Evolutionary conservation across 164 flowering plant genomes (phyloP).

Genomic region (Echeveria elegans): DNA sequence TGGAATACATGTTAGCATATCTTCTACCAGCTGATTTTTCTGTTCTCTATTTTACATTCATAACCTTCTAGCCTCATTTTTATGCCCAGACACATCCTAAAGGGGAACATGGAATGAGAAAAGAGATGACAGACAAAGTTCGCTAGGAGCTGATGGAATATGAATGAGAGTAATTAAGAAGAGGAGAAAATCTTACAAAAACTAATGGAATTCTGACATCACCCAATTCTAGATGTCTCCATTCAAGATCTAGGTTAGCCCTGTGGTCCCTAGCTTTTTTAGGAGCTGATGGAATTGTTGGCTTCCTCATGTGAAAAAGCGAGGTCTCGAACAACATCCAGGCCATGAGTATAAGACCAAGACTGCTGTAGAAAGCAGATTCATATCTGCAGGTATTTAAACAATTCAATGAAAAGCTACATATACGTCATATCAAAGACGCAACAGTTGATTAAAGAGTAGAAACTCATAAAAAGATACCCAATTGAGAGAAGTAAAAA

Average conservation of each 20-base stretch:
- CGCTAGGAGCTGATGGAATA: too few species aligned
- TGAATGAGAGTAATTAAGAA: neutral
- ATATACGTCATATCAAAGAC: neutral
- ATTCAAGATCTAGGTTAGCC: conserved; percentile 24
- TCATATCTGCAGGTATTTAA: conserved; percentile 59
- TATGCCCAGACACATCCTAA: too few species aligned
- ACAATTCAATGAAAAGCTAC: neutral
- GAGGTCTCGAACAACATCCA: conserved; percentile 82
- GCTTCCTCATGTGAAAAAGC: conserved; percentile 27
- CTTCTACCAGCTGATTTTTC: too few species aligned
- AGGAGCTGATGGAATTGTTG: conserved; percentile 22
- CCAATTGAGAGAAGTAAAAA: conserved; percentile 91
- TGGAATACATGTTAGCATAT: too few species aligned
- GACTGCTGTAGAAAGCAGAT: conserved; percentile 82
- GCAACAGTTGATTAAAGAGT: neutral
- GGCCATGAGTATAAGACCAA: conserved; percentile 73
- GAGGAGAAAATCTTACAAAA: conserved; percentile 55
- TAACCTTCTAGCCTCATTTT: too few species aligned
- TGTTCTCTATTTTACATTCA: too few species aligned
- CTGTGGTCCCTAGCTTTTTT: conserved; percentile 20
- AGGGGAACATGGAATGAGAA: too few species aligned
- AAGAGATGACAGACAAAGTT: too few species aligned
- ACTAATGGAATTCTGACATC: conserved; percentile 76
- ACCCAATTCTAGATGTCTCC: conserved; percentile 57
- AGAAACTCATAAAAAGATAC: conserved; percentile 26